phyloP scores from a whole-genome alignment of 257 asterid species.

The Eustoma russellianum region DNA sequence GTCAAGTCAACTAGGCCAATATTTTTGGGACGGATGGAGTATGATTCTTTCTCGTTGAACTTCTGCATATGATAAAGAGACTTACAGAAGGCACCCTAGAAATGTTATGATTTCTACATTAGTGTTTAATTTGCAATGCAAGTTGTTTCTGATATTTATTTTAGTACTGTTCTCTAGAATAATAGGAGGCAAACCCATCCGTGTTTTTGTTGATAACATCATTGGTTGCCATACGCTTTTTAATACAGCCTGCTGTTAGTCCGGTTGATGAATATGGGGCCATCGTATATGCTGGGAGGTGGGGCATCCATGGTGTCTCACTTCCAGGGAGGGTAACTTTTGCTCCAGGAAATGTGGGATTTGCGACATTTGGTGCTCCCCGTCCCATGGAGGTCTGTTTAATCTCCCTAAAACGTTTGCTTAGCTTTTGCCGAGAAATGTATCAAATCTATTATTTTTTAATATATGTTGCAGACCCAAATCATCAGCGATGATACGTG shows the following conservation, averaged over 20 bases:
- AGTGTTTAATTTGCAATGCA: too few species aligned
- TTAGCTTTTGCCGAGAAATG: not conserved
- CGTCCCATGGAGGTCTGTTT: conserved; percentile 73
- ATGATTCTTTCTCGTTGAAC: too few species aligned
- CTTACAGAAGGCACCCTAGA: too few species aligned
- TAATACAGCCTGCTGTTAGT: conserved; percentile 60
- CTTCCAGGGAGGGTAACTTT: conserved; percentile 98
- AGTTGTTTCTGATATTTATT: too few species aligned
- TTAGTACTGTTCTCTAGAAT: too few species aligned
- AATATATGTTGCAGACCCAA: conserved; percentile 56
- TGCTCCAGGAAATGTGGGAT: conserved; percentile 97
- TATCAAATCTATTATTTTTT: not conserved
- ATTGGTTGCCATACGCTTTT: not conserved
- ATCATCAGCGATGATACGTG: conserved; percentile 78
- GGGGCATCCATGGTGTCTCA: conserved; percentile 91
- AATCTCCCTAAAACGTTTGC: too few species aligned
- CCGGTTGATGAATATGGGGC: conserved; percentile 88
- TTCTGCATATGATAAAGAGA: too few species aligned
- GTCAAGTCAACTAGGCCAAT: too few species aligned
- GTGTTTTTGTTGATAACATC: not conserved
- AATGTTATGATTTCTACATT: too few species aligned
- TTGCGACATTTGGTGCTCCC: conserved; percentile 85
- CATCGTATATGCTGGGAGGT: conserved; percentile 74
- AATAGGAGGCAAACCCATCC: too few species aligned
- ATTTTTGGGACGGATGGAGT: too few species aligned